Evolutionary conservation across 2,329 filamentous ascomycete genomes (phyloP), one percentile per base, ranked within the genome.

Genomic region (Hypoxylon sp.): DNA sequence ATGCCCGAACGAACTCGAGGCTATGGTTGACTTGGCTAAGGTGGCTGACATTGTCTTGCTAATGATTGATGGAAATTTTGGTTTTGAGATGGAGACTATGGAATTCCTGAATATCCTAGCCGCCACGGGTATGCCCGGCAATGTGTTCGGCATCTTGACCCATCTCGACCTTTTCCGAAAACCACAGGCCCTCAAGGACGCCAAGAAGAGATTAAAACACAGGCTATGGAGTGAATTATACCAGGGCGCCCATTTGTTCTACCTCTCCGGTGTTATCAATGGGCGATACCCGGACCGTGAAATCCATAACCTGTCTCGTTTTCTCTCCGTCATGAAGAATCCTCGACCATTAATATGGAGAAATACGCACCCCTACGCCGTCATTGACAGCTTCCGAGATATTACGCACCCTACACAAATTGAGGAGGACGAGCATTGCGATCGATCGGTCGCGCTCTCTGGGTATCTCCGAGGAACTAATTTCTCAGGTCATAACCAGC

Each of bases 1-100:
- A 88, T 97, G 93, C 77, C 94, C 97, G n/a, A 95, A 98, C 78
- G 94, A 96, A 74, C 88, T 99, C 59, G 94, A 97, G 69, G 92
- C 93, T 72, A 98, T 98, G 93, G 94, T 99, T 71, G 96, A 99
- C 80, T 88, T 98, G 62, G 93, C 96, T 66, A 99, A 99, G 82
- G 93, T 99, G 47, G 96, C 97, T 17, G 96, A 99, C 79, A 98
- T 99, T 75, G 93, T 98, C 5, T 86, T 99, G 54, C 87, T 99
- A 62, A 96, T 99, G 93, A 99, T 99, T 74, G 96, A 99, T 78
- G 97, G 96, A 62, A 98, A 98, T 82, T 99, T 92, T 76, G 97
- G 96, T 13, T 99, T 99, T 78, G 96, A 99, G 82, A 99, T 99
- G 96, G 96, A 99, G 86, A 99, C 96, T 0, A 99, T 99, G 96